A percentile compares a stretch with the other conserved stretches of the same genome.
phyloP scores from a whole-genome alignment of 1,284 basidiomycete species.

The Gastroboletus turbinatus region DNA sequence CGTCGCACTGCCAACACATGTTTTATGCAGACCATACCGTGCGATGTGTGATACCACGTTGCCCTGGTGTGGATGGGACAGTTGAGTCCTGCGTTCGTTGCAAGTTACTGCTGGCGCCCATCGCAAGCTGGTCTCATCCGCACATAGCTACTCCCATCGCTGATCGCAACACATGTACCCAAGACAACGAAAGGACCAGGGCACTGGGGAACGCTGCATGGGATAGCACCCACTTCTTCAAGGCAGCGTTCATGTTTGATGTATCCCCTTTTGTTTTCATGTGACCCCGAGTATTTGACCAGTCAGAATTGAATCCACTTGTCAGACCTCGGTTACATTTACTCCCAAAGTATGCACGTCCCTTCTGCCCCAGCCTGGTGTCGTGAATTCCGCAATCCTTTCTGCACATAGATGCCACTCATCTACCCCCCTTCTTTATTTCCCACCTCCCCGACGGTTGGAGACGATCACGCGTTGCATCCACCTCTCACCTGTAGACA shows the following conservation, averaged over 20 bases:
- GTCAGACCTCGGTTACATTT: background rate
- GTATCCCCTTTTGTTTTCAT: background rate
- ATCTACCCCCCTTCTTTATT: slow-evolving; percentile 62
- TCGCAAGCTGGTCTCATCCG: background rate
- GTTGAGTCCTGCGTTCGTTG: background rate
- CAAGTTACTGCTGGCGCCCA: background rate
- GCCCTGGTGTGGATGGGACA: background rate
- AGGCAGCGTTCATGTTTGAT: background rate
- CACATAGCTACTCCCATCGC: background rate
- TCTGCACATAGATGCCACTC: slow-evolving; percentile 55
- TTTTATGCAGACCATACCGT: background rate
- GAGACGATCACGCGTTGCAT: slow-evolving; percentile 2
- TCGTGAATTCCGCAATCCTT: background rate
- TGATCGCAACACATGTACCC: background rate
- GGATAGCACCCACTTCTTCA: background rate
- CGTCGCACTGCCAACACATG: background rate
- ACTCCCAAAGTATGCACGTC: slow-evolving; percentile 6
- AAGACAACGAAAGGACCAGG: background rate
- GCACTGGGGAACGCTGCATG: no score
- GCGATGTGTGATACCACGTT: background rate
- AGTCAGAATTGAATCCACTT: background rate
- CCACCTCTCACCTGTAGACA: slow-evolving; percentile 50
- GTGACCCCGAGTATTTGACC: background rate
- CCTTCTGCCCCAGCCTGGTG: background rate
- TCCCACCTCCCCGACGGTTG: slow-evolving; percentile 15